Evolutionary conservation across 257 asterid genomes (phyloP).

Genomic region (Solanum virginianum): DNA sequence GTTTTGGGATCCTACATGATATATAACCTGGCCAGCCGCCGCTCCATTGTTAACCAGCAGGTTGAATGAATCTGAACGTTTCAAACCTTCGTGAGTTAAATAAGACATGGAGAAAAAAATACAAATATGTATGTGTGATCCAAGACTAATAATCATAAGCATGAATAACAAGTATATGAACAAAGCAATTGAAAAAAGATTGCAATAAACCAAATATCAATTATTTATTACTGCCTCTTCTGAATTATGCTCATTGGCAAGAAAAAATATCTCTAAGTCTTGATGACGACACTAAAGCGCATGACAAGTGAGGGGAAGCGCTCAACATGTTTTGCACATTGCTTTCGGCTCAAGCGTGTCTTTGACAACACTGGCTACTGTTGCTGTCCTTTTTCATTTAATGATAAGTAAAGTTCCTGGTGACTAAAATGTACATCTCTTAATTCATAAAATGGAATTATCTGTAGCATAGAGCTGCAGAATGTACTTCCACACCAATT

Average conservation of each 20-base stretch:
- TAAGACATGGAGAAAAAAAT: background rate
- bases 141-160: background rate
- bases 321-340: background rate
- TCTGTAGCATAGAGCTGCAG: background rate
- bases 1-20: constrained; percentile 45
- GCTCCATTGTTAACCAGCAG: constrained; percentile 89
- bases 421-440: background rate
- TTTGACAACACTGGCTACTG: background rate
- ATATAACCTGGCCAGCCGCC: constrained; percentile 91
- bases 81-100: background rate
- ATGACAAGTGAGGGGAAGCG: background rate
- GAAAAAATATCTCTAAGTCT: background rate
- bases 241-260: background rate
- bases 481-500: background rate
- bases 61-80: constrained; percentile 79
- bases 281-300: background rate
- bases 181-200: background rate
- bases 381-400: background rate
- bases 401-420: background rate
- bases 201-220: background rate
- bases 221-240: background rate
- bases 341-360: background rate
- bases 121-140: background rate
- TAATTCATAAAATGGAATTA: background rate
- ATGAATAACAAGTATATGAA: background rate